Evolutionary conservation across 108 stramenopile species (phyloP).

Genomic region (Stephanodiscus minutulus): DNA sequence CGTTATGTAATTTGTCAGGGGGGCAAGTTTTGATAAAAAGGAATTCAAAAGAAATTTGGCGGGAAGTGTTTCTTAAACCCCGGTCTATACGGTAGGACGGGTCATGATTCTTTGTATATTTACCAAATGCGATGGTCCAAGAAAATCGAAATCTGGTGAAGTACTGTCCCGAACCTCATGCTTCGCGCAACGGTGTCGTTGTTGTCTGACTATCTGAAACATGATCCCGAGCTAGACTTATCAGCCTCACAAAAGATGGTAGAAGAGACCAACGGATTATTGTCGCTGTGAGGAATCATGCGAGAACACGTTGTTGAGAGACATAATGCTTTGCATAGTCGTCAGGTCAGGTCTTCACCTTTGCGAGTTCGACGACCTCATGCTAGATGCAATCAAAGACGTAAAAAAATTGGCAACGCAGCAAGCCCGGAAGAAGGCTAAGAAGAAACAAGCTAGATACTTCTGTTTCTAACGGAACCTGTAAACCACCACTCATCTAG

Average conservation of each 20-base stretch:
- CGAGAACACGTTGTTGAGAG: constrained; percentile 24
- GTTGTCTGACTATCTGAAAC: constrained; percentile 10
- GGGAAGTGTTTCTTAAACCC: no score
- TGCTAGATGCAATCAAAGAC: constrained; percentile 24
- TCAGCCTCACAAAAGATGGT: constrained; percentile 20
- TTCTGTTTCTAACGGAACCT: neutral
- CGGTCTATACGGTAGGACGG: constrained; percentile 19
- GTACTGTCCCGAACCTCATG: constrained; percentile 18
- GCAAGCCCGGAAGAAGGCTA: neutral
- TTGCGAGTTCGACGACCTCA: constrained; percentile 37
- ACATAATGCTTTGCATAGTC: constrained; percentile 24
- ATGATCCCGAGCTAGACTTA: constrained; percentile 4
- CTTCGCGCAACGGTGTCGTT: constrained; percentile 21
- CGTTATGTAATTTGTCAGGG: no score
- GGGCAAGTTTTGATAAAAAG: no score
- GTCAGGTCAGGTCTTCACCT: no score
- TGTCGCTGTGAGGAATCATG: constrained; percentile 40
- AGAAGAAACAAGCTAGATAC: neutral
- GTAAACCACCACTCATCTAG: no score
- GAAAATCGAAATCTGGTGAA: constrained; percentile 21
- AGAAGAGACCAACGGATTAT: neutral
- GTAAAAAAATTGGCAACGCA: constrained; percentile 6
- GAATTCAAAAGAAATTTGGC: no score
- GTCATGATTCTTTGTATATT: constrained; percentile 11
- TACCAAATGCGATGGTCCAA: constrained; percentile 35